phyloP scores from a whole-genome alignment of 1,284 basidiomycete genomes.

The Cutaneotrichosporon cutaneum region DNA sequence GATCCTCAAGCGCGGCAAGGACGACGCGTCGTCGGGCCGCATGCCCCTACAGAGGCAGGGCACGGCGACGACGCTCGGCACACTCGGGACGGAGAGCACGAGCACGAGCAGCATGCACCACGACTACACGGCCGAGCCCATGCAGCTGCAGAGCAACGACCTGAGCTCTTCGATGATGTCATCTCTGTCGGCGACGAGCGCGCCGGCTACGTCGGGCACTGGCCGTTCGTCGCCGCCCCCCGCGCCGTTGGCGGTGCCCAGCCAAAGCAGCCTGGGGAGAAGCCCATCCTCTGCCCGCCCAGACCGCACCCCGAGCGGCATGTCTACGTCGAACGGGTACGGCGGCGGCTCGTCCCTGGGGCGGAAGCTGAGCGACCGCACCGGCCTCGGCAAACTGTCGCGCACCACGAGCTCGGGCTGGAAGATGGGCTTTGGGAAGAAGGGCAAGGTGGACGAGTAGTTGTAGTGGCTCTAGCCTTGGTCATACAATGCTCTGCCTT shows the following conservation, averaged over 20 bases:
- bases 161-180: constrained; percentile 15
- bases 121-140: background rate
- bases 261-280: background rate
- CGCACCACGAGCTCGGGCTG: constrained; percentile 42
- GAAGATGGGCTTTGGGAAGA: constrained; percentile 49
- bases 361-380: constrained; percentile 19
- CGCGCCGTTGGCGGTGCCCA: background rate
- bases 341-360: constrained; percentile 17
- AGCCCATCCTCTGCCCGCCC: background rate
- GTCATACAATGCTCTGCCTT: too few relatives aligned
- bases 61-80: constrained; percentile 20
- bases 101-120: background rate
- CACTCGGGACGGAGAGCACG: constrained; percentile 10
- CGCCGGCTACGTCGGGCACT: background rate
- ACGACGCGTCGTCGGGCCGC: background rate
- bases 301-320: background rate
- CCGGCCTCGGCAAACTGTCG: constrained; percentile 35
- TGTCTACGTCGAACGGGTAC: constrained; percentile 12
- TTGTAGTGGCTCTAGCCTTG: background rate
- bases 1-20: constrained; percentile 10
- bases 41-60: constrained; percentile 11
- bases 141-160: background rate
- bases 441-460: constrained; percentile 37
- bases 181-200: constrained; percentile 3
- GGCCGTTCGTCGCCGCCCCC: background rate